Conservation (phyloP, 169 alveolate species). For the Plasmodium coatneyi region DNA sequence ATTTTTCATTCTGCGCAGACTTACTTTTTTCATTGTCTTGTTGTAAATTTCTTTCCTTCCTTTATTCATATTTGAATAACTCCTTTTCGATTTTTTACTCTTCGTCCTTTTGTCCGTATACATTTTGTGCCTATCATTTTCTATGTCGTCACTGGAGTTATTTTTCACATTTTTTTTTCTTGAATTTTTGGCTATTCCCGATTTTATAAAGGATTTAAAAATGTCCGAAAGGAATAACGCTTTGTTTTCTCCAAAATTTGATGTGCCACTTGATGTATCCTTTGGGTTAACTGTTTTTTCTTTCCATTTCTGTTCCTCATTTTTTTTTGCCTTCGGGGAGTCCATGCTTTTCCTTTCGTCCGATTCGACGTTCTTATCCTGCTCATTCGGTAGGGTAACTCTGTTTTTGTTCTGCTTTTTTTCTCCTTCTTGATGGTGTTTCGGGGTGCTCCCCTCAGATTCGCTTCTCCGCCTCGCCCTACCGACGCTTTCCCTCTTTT, state of each 20-base stretch:
- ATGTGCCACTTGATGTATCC: background rate
- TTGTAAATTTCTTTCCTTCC: background rate
- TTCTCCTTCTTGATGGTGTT: background rate
- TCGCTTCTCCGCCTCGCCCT: background rate
- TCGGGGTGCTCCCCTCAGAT: background rate
- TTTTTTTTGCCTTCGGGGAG: background rate
- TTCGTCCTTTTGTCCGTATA: background rate
- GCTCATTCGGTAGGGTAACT: background rate
- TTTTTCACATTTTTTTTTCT: background rate
- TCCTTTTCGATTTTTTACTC: conserved; percentile 6
- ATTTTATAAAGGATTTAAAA: conserved; percentile 28
- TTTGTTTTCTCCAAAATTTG: conserved; percentile 12
- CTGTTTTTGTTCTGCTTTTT: background rate
- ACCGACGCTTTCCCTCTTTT: background rate
- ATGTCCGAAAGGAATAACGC: conserved; percentile 14
- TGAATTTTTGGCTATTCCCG: conserved; percentile 6
- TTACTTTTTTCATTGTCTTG: conserved; percentile 44
- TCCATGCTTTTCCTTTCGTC: background rate
- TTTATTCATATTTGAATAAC: background rate
- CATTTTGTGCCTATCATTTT: background rate
- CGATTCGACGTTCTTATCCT: background rate
- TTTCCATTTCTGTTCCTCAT: background rate
- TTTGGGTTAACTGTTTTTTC: background rate
- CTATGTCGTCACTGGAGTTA: background rate
- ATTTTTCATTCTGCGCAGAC: conserved; percentile 10